Evolutionary conservation across 345 rosid genomes (phyloP).

Genomic region (Nephelium lappaceum): DNA sequence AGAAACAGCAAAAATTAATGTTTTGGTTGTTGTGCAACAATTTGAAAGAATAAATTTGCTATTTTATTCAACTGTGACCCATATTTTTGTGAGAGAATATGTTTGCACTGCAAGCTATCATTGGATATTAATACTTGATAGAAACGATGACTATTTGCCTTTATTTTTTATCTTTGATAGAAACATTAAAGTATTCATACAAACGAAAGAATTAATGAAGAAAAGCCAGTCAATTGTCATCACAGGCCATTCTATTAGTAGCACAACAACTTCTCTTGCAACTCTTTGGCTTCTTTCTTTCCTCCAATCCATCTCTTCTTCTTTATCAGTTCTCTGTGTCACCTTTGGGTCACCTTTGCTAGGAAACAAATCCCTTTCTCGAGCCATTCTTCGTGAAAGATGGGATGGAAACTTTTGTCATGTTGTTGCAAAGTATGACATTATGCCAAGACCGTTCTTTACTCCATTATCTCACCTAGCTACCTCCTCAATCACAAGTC

Average conservation of each 20-base stretch:
- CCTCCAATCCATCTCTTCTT: conserved; percentile 28
- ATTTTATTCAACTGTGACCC: no score
- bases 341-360: conserved; percentile 87
- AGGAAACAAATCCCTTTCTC: conserved; percentile 61
- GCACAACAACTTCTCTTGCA: conserved; percentile 65
- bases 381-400: conserved; percentile 54
- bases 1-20: no score
- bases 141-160: neutral
- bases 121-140: neutral
- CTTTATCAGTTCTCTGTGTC: conserved; percentile 55
- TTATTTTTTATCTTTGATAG: neutral
- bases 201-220: conserved; percentile 39
- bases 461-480: no score
- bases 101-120: no score
- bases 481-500: no score
- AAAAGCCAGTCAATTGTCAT: conserved; percentile 54
- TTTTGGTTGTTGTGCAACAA: no score
- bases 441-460: no score
- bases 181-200: conserved; percentile 12
- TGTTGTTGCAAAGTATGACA: conserved; percentile 61
- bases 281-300: conserved; percentile 77
- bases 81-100: no score
- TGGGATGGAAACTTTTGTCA: conserved; percentile 78
- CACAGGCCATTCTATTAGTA: conserved; percentile 86
- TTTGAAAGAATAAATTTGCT: no score